Conservation (phyloP, 352 stramenopile genomes). For the Globisporangium ultimum region DNA sequence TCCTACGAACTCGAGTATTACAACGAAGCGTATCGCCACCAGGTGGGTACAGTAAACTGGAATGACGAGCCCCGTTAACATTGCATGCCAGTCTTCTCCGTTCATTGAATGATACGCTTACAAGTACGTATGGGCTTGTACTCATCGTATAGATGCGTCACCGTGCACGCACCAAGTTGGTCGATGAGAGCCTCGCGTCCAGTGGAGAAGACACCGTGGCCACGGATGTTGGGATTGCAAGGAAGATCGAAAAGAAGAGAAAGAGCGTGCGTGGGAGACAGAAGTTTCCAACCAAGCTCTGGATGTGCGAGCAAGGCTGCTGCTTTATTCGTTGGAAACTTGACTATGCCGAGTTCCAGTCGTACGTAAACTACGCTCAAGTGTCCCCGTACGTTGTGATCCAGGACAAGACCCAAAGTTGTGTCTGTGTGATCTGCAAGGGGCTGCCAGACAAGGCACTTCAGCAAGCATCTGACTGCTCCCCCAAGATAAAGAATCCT, state of each 20-base stretch:
- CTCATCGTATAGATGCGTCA: constrained; percentile 13
- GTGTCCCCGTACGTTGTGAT: constrained; percentile 65
- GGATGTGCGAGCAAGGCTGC: constrained; percentile 59
- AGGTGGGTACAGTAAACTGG: constrained; percentile 16
- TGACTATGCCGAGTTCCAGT: constrained; percentile 71
- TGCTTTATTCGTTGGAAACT: constrained; percentile 76
- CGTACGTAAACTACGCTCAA: constrained; percentile 60
- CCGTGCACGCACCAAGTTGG: constrained; percentile 14
- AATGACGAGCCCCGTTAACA: too few relatives aligned
- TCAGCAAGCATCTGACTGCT: constrained; percentile 14
- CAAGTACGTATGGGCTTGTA: constrained; percentile 9
- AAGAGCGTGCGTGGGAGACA: constrained; percentile 3
- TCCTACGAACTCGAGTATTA: constrained; percentile 61
- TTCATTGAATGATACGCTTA: background rate
- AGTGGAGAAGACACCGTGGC: background rate
- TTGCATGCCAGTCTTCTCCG: constrained; percentile 1
- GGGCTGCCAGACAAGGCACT: constrained; percentile 23
- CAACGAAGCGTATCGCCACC: constrained; percentile 43
- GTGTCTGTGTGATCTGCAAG: constrained; percentile 60
- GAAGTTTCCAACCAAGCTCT: constrained; percentile 32
- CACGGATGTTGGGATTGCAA: background rate
- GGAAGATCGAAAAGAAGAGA: background rate
- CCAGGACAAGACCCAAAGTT: constrained; percentile 48
- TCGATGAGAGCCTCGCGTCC: constrained; percentile 10
- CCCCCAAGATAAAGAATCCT: constrained; percentile 2